Conservation (phyloP, 106 monocot species). For the Narthecium ossifragum region DNA sequence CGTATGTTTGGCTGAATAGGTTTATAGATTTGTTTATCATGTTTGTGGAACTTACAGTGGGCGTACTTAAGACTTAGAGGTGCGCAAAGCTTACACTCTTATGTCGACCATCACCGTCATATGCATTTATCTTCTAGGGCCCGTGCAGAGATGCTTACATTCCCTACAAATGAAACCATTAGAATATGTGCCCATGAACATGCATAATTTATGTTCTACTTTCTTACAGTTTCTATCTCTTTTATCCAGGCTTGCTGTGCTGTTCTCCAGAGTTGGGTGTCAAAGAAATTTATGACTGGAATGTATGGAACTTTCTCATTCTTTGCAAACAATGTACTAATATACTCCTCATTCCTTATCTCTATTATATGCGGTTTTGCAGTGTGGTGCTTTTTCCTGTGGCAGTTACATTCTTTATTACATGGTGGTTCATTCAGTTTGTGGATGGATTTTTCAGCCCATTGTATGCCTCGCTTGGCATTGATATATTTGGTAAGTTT, state of each 20-base stretch:
- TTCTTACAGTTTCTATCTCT: neutral
- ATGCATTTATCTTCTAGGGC: no score
- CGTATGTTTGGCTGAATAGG: no score
- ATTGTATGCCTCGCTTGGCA: conserved; percentile 62
- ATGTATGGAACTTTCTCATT: neutral
- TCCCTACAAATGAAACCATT: no score
- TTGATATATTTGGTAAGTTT: conserved; percentile 84
- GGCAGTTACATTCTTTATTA: conserved; percentile 91
- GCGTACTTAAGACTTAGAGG: no score
- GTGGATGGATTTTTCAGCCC: conserved; percentile 99
- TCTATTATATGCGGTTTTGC: conserved; percentile 16
- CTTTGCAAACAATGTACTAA: no score
- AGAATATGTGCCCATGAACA: no score
- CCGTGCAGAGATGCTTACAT: neutral
- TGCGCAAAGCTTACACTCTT: no score
- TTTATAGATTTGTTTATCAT: no score
- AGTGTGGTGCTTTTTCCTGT: conserved; percentile 97
- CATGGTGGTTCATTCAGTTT: conserved; percentile 99
- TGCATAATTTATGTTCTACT: no score
- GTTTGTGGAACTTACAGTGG: no score
- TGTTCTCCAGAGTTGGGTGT: conserved; percentile 14
- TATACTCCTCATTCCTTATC: neutral
- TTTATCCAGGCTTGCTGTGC: conserved; percentile 11
- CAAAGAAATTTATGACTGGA: conserved; percentile 14
- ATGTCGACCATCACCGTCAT: no score